phyloP scores from a whole-genome alignment of 305 asterid species.

The Fraxinus albicans region DNA sequence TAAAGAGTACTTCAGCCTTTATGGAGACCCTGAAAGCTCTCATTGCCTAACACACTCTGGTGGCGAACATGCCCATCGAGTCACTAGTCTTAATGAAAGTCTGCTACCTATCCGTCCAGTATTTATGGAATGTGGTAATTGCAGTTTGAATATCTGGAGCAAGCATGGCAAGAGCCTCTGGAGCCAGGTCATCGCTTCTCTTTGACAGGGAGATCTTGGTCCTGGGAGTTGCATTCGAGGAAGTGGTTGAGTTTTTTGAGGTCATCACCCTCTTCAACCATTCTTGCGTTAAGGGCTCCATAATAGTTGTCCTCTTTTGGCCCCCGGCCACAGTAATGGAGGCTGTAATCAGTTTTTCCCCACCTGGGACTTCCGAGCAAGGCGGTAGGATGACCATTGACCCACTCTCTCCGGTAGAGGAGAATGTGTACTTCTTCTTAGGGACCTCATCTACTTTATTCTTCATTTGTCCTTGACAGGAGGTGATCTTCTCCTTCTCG shows the following conservation, averaged over 20 bases:
- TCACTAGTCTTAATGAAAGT: not conserved
- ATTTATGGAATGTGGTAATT: not conserved
- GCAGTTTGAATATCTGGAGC: not conserved
- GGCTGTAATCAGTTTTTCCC: not conserved
- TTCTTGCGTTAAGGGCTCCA: not conserved
- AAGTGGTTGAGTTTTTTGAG: not conserved
- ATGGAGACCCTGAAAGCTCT: not conserved
- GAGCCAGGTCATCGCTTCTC: not conserved
- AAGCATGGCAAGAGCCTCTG: not conserved
- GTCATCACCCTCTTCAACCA: not conserved
- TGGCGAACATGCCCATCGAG: not conserved
- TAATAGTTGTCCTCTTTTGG: not conserved
- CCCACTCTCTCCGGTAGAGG: not conserved
- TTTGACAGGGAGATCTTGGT: not conserved
- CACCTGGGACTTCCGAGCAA: not conserved
- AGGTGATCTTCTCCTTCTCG: not conserved
- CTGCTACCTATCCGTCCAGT: not conserved
- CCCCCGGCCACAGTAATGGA: not conserved
- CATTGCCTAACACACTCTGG: not conserved
- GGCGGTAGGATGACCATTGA: not conserved
- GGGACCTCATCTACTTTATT: not conserved
- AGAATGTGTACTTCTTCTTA: not conserved
- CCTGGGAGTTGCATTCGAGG: not conserved
- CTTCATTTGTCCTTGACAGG: not conserved
- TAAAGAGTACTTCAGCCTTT: not conserved